A percentile compares a stretch with the other conserved stretches of the same genome.
phyloP scores from a whole-genome alignment of 2,329 filamentous ascomycete species.

The Arthroderma sp. region DNA sequence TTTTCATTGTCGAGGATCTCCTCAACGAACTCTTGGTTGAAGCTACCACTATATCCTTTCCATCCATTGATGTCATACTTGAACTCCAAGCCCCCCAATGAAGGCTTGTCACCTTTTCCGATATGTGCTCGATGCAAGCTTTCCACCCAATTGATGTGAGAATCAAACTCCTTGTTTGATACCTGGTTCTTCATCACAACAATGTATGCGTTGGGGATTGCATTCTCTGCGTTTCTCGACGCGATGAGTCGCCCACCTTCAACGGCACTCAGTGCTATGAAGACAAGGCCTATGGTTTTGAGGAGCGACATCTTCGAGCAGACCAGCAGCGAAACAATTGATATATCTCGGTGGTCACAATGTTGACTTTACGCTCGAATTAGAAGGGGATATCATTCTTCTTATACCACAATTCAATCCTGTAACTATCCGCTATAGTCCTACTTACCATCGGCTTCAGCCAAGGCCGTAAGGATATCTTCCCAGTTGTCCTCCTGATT shows the following conservation, averaged over 20 bases:
- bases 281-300: background rate
- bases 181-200: conserved; percentile 9
- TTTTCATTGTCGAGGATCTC: conserved; percentile 5
- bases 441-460: no score
- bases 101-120: background rate
- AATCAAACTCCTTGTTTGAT: conserved; percentile 4
- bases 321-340: background rate
- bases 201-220: conserved; percentile 8
- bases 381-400: no score
- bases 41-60: conserved; percentile 8
- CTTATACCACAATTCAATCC: no score
- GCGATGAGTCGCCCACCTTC: conserved; percentile 5
- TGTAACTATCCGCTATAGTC: no score
- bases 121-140: conserved; percentile 4
- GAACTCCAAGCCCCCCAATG: conserved; percentile 4
- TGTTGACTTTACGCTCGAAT: no score
- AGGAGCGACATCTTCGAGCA: background rate
- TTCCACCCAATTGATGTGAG: conserved; percentile 7
- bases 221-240: conserved; percentile 2
- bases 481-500: no score
- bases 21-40: conserved; percentile 6
- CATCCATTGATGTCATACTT: conserved; percentile 9
- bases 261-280: background rate
- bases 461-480: no score
- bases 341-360: no score